Evolutionary conservation across 805 yeast genomes (phyloP).

Genomic region (Candida suzukii): DNA sequence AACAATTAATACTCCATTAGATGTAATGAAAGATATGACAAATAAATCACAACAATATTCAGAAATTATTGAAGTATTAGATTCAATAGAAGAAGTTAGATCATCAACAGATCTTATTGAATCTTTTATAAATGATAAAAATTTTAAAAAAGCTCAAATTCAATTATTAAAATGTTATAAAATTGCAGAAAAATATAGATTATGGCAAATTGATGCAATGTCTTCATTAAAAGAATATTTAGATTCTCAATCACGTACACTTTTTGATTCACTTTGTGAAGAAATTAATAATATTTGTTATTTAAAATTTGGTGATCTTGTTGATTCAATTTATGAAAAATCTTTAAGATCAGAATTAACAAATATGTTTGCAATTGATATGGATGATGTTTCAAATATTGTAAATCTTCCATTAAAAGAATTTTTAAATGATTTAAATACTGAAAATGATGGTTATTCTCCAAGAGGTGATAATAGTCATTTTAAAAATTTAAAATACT

Average conservation of each 20-base stretch:
- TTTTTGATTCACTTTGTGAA: slow-evolving; percentile 70
- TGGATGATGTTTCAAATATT: slow-evolving; percentile 17
- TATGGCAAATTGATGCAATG: slow-evolving; percentile 56
- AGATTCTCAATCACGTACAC: slow-evolving; percentile 47
- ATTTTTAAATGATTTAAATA: slow-evolving; percentile 25
- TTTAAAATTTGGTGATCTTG: slow-evolving; percentile 11
- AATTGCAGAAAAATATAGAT: slow-evolving; percentile 40
- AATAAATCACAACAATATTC: slow-evolving; percentile 53
- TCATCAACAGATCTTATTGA: slow-evolving; percentile 60
- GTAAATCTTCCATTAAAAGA: slow-evolving; percentile 28
- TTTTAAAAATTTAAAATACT: slow-evolving; percentile 14
- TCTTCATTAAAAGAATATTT: slow-evolving; percentile 42
- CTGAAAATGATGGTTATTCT: slow-evolving; percentile 13
- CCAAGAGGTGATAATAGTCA: slow-evolving; percentile 17
- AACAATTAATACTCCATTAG: slow-evolving; percentile 38
- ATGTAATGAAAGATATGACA: slow-evolving; percentile 56
- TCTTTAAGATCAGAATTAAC: slow-evolving; percentile 9
- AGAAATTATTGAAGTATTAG: slow-evolving; percentile 65
- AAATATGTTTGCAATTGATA: slow-evolving; percentile 15
- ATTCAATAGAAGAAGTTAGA: slow-evolving; percentile 55
- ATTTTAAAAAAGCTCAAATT: slow-evolving; percentile 44
- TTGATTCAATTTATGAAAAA: slow-evolving; percentile 24
- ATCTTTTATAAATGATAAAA: slow-evolving; percentile 56
- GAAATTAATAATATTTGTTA: slow-evolving; percentile 58
- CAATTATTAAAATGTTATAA: slow-evolving; percentile 30